Evolutionary conservation across 2,329 filamentous ascomycete species (phyloP), one percentile per base, ranked within the genome.

Genomic region (Microascus cirrosus): DNA sequence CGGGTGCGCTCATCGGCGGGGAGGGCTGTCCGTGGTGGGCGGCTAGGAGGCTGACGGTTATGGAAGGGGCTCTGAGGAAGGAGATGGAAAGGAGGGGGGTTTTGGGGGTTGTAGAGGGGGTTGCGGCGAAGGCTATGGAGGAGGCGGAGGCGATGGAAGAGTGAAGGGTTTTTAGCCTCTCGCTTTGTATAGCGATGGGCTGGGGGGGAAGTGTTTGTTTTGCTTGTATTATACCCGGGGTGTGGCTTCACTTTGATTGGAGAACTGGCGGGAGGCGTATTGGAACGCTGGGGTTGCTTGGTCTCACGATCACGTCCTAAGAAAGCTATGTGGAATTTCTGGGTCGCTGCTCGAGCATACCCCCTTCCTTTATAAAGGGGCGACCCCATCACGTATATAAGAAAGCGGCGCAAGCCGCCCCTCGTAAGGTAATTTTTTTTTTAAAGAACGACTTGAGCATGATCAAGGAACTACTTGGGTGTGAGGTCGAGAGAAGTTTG

Each of bases 21-120:
- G 57, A 7, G 52, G 57, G 28, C 59, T 60, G 25, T 22, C 20
- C 42, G 20, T 69, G 68, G 68, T 69, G 67, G 68, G 64, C 63
- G 2, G 57, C 42, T 10, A 56, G 55, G 56, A 56, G 66, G 54
- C 55, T 61, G 6, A 25, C n/a, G 3, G 58, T 61, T 1, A 65
- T 68, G 65, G 57, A 64, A 55, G 59, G 42, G 45, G 50, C 59
- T 2, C 60, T 66, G 12, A 34, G 55, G 55, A 56, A 55, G 4
- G 64, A 65, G 56, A 25, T 65, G 50, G 55, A 56, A 32, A 36
- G 24, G 51, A 28, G 11, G 56, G 64, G 54, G 60, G 61, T 10
- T 20, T 64, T 53, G 57, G 55, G 32, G 20, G 24, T 20, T 5
- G 25, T 57, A 35, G 18, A 13, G 48, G 13, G 39, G 10, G 15